Evolutionary conservation across 805 yeast genomes (phyloP), one percentile per base, ranked within the genome.

Genomic region (Cyberlindnera saturnus): DNA sequence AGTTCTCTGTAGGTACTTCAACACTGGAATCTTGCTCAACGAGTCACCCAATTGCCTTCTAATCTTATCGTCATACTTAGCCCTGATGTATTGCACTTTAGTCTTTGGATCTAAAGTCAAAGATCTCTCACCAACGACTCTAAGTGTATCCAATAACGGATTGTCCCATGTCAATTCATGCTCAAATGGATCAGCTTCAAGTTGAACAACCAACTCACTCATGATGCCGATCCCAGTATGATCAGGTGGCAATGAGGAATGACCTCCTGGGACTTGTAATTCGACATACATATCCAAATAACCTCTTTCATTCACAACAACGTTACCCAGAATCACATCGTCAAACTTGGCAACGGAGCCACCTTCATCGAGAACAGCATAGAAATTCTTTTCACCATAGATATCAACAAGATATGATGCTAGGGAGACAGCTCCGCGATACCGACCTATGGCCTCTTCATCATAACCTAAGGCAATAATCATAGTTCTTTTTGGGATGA

Each of bases 341-440:
- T 59, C 52, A 20, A 30, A 15, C 11, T 73, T 62, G 13, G 54
- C 42, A 17, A 55, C 44, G 13, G 64, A 49, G 23, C 58, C 58
- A 59, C 95, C 80, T 64, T 86, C 95, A 60, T 86, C 96, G n/a
- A 86, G 61, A 38, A 87, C 65, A 16, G 82, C 70, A 48, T 76
- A 75, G 29, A 86, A 50, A 1, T 82, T 73, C 46, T 86, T 69
- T 23, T 60, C 52, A 6, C 95, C 95, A 53, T 77, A 81, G 43
- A 71, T 70, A 18, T 74, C 67, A 26, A 67, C 61, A 17, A 87
- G 56, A 45, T 63, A 64, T 33, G 69, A 49, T 10, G 74, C 70
- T 16, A 86, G 65, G 4, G 61, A 42, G 10, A 44, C 43, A 1
- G 57, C 50, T 6, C 95, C 95, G 38, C 90, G 64, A n/a, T 26